A percentile compares a stretch with the other conserved stretches of the same genome.
phyloP scores from a whole-genome alignment of 768 basidiomycete genomes.

The Phaffia tasmanica region DNA sequence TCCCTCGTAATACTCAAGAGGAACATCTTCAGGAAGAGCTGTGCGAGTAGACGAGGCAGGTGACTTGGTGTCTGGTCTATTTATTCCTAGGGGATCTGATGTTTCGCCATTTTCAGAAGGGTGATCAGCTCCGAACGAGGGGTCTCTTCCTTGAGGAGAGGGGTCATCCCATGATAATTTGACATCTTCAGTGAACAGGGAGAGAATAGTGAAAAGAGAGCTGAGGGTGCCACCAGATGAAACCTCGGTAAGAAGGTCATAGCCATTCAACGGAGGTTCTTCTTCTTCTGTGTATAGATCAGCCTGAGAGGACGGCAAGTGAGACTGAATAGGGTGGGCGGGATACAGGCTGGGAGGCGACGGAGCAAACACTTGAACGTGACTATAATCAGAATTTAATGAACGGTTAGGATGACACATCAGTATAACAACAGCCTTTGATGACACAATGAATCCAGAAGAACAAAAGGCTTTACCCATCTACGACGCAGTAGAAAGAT shows the following conservation, averaged over 20 bases:
- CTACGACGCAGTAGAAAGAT: slow-evolving; percentile 95
- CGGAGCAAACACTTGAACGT: slow-evolving; percentile 30
- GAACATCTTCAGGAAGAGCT: too few species aligned
- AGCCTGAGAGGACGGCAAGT: neutral
- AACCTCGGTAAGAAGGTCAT: slow-evolving; percentile 92
- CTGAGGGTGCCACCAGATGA: slow-evolving; percentile 89
- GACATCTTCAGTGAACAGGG: slow-evolving; percentile 83
- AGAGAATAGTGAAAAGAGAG: slow-evolving; percentile 90
- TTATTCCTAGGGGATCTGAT: too few species aligned
- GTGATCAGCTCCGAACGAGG: too few species aligned
- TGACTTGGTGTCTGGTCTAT: too few species aligned
- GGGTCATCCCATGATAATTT: slow-evolving; percentile 65
- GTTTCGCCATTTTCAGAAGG: too few species aligned
- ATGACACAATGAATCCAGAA: neutral
- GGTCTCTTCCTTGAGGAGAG: neutral
- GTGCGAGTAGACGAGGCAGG: too few species aligned
- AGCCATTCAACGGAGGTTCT: slow-evolving; percentile 60
- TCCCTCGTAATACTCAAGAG: too few species aligned
- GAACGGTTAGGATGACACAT: neutral
- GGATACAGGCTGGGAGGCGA: slow-evolving; percentile 28
- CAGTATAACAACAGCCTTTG: neutral
- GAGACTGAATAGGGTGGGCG: neutral
- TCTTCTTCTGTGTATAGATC: slow-evolving; percentile 37
- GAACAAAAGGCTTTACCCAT: slow-evolving; percentile 62
- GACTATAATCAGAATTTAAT: neutral